phyloP scores from a whole-genome alignment of 306 rosid genomes.

The Inga leiocalycina region DNA sequence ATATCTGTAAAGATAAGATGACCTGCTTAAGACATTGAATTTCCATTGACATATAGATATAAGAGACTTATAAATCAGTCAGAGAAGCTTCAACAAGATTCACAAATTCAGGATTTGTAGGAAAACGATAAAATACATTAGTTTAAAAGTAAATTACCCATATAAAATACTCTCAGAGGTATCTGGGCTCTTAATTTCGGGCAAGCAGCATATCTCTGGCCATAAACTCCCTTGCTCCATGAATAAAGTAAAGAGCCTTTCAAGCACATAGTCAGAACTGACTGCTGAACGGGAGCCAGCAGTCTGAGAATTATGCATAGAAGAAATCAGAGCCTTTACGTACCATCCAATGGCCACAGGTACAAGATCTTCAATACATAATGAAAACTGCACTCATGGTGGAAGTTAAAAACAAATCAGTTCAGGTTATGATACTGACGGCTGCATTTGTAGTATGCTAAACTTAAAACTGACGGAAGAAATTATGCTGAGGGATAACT shows the following conservation, averaged over 20 bases:
- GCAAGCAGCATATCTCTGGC: slow-evolving; percentile 89
- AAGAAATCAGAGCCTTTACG: slow-evolving; percentile 70
- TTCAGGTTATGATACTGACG: slow-evolving; percentile 19
- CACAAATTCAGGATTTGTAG: slow-evolving; percentile 16
- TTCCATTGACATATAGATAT: slow-evolving; percentile 22
- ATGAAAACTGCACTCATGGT: slow-evolving; percentile 73
- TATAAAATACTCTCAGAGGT: slow-evolving; percentile 69
- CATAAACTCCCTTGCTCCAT: slow-evolving; percentile 94
- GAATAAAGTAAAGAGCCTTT: slow-evolving; percentile 83
- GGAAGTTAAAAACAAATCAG: slow-evolving; percentile 37
- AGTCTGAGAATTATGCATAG: slow-evolving; percentile 55
- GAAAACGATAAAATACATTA: slow-evolving; percentile 3
- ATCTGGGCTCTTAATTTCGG: slow-evolving; percentile 74
- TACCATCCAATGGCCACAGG: slow-evolving; percentile 91
- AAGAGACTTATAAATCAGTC: slow-evolving; percentile 19
- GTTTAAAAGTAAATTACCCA: slow-evolving; percentile 56
- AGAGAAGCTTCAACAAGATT: slow-evolving; percentile 26
- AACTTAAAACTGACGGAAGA: slow-evolving; percentile 5
- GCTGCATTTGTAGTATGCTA: slow-evolving; percentile 12
- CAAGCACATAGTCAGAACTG: slow-evolving; percentile 70
- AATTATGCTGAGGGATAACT: slow-evolving; percentile 26
- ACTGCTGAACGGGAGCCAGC: slow-evolving; percentile 46
- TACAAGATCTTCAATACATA: slow-evolving; percentile 96
- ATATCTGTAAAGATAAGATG: slow-evolving; percentile 57
- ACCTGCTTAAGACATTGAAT: slow-evolving; percentile 27